Conservation (phyloP, 2,329 filamentous ascomycete genomes). For the Taxawa tesnikishii region DNA sequence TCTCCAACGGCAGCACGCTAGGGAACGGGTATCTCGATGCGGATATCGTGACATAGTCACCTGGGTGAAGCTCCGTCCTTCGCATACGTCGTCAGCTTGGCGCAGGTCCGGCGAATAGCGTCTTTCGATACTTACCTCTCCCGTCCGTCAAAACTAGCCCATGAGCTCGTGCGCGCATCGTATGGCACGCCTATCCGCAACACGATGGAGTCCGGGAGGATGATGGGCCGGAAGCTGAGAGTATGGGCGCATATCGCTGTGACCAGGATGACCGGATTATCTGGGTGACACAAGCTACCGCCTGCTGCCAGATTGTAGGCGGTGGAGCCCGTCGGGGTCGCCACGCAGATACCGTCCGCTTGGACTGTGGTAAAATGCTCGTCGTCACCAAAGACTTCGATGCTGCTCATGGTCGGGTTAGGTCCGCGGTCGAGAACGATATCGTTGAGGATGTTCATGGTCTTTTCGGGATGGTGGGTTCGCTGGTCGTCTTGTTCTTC, state of each 20-base stretch:
- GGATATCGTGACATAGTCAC: conserved; percentile 76
- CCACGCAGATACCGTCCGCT: conserved; percentile 86
- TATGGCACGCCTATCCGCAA: conserved; percentile 90
- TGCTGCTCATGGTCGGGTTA: conserved; percentile 85
- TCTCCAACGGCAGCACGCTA: conserved; percentile 47
- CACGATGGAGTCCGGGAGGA: conserved; percentile 91
- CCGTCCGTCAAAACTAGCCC: conserved; percentile 96
- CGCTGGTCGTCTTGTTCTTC: conserved; percentile 72
- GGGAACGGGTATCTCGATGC: conserved; percentile 73
- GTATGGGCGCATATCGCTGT: conserved; percentile 94
- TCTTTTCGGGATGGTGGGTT: conserved; percentile 74
- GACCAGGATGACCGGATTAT: conserved; percentile 90
- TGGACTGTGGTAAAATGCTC: conserved; percentile 90
- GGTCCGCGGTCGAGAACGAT: conserved; percentile 92
- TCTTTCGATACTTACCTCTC: conserved; percentile 88
- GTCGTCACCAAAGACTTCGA: conserved; percentile 87
- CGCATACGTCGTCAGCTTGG: not conserved
- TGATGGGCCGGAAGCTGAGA: conserved; percentile 89
- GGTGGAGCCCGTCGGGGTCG: conserved; percentile 87
- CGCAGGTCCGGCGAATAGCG: conserved; percentile 49
- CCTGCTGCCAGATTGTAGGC: conserved; percentile 93
- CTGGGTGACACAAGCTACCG: conserved; percentile 88
- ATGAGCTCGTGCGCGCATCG: conserved; percentile 74
- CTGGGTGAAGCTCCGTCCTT: conserved; percentile 51
- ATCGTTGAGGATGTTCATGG: conserved; percentile 88